Evolutionary conservation across 2,329 filamentous ascomycete species (phyloP), one percentile per base, ranked within the genome.

Genomic region (Penicillium psychrosexuale): DNA sequence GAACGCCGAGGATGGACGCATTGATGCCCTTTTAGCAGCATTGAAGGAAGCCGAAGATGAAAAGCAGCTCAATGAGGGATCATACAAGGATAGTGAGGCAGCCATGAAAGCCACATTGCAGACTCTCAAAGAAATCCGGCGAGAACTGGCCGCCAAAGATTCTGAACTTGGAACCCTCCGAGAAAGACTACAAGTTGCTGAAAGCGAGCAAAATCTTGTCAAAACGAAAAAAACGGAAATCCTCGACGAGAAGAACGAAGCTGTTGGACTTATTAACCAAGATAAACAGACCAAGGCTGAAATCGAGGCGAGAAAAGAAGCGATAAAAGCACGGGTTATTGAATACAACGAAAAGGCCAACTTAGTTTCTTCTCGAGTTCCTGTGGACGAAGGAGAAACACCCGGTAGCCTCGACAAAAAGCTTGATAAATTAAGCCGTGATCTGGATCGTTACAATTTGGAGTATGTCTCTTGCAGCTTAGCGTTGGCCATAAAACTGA

Each of bases 321-420:
- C 75, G 3, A 77, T 83, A 52, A 69, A 68, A 5, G 72, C 70
- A 12, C 69, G 73, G 34, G 81, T 90, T 28, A 69, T 77, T 27
- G 75, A 82, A 2, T 87, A 83, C 61, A 82, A 67, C 13, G 68
- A 72, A 37, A 75, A 85, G 60, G 89, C 88, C 17, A 72, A 72
- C 33, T 58, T 74, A 11, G 75, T 87, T 39, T 82, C 78, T 30
- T 72, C 78, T 27, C 82, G 89, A 31, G 83, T 89, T 49, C 72
- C 80, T 36, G 80, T 92, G 34, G 81, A 84, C 5, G 80, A 84
- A 50, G 84, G 82, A 5, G 86, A 90, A 66, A 90, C 85, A 0
- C 70, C 80, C 39, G 68, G 74, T 12, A 85, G 79, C 51, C 65
- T 82, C 8, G 72, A 77, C 37, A 71, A 69, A 47, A 80, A 79